These are phyloP conservation scores for Lepidium didymum DNA, from an alignment of 345 rosid species.

Conservation along the genomic window DNA sequence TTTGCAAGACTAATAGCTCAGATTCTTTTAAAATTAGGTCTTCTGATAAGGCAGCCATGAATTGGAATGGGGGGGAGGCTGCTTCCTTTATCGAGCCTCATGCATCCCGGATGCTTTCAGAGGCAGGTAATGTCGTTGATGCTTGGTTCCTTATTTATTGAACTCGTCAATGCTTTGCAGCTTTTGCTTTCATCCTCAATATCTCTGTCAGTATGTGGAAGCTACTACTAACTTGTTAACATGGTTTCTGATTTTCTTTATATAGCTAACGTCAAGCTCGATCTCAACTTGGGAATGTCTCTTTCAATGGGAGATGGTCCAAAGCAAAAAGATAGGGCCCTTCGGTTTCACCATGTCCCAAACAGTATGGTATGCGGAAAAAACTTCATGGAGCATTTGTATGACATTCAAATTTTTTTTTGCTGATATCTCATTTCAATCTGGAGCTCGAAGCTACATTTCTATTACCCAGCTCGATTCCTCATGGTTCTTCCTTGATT, in stretches of 20 bases:
- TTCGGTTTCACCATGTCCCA: conserved; percentile 37
- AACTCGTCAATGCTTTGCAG: not conserved
- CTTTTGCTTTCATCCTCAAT: not conserved
- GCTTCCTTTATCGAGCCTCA: conserved; percentile 80
- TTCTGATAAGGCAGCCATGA: conserved; percentile 77
- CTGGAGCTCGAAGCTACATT: not conserved
- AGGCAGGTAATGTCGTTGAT: conserved; percentile 45
- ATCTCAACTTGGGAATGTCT: conserved; percentile 78
- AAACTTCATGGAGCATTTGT: conserved; percentile 41
- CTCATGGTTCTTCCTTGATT: conserved; percentile 5
- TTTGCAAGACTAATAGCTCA: conserved; percentile 26
- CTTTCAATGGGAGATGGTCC: conserved; percentile 41
- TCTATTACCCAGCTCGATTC: not conserved
- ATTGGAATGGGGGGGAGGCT: conserved; percentile 74
- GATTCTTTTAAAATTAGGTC: conserved; percentile 48
- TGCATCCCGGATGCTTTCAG: conserved; percentile 49
- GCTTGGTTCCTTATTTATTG: not conserved
- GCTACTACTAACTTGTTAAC: not conserved
- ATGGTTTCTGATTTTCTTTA: not conserved
- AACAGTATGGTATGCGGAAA: conserved; percentile 28
- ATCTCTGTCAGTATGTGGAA: not conserved
- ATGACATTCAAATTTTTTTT: not conserved
- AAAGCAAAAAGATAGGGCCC: conserved; percentile 38
- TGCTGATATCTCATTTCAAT: not conserved
- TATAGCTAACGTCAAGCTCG: conserved; percentile 43